Percentiles rank a stretch among this genome's conserved stretches.
phyloP scores from a whole-genome alignment of 2,329 filamentous ascomycete genomes.

The Exophiala sp. region DNA sequence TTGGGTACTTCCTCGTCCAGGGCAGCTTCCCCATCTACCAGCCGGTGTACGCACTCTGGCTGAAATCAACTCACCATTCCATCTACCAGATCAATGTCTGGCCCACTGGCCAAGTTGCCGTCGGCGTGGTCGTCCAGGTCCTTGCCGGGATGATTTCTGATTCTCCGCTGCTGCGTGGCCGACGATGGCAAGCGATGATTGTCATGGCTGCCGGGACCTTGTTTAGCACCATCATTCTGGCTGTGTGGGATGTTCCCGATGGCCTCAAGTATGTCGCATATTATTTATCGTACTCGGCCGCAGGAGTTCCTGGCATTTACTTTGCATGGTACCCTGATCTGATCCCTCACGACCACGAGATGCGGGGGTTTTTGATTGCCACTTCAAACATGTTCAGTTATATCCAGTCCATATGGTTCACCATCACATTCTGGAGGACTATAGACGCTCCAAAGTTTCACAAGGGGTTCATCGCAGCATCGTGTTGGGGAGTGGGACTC shows the following conservation, averaged over 20 bases:
- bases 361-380: constrained; percentile 19
- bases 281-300: constrained; percentile 8
- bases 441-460: constrained; percentile 6
- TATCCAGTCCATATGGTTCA: constrained; percentile 19
- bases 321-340: constrained; percentile 18
- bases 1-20: constrained; percentile 39
- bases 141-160: constrained; percentile 20
- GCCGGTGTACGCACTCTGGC: constrained; percentile 41
- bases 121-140: constrained; percentile 37
- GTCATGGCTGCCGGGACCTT: constrained; percentile 36
- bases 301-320: constrained; percentile 16
- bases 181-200: constrained; percentile 13
- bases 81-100: constrained; percentile 44
- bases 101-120: constrained; percentile 41
- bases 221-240: constrained; percentile 29
- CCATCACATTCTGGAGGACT: constrained; percentile 15
- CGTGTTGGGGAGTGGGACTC: not conserved
- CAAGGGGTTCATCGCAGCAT: not conserved
- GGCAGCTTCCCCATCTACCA: constrained; percentile 37
- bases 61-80: constrained; percentile 36
- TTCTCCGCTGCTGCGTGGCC: constrained; percentile 15
- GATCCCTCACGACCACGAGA: constrained; percentile 19
- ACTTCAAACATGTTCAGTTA: constrained; percentile 19
- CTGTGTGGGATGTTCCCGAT: constrained; percentile 31
- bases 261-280: constrained; percentile 20